These are phyloP conservation scores for Urochloa ruziziensis DNA, from an alignment of 176 grass and related monocot genomes.

Conservation along the genomic window DNA sequence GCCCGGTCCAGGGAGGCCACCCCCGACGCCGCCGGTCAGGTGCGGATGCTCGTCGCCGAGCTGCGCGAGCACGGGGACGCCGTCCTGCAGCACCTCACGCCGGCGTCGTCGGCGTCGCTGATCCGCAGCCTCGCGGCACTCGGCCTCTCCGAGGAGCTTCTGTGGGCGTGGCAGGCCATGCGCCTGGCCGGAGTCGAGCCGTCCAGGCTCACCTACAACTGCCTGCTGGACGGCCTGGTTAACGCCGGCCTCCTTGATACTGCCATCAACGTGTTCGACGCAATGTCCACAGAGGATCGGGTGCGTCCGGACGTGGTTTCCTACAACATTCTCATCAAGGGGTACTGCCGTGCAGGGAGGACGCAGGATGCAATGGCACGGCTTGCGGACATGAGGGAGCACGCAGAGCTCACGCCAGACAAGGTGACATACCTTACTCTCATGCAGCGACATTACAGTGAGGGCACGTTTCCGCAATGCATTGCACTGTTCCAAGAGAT, in stretches of 20 bases:
- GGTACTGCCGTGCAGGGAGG: constrained; percentile 60
- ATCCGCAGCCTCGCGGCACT: constrained; percentile 63
- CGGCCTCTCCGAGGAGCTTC: constrained; percentile 70
- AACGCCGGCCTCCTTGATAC: constrained; percentile 70
- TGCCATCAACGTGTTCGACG: constrained; percentile 77
- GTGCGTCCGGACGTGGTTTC: constrained; percentile 62
- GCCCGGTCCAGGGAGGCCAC: constrained; percentile 26
- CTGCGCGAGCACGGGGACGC: constrained; percentile 44
- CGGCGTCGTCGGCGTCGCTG: constrained; percentile 49
- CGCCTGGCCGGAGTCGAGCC: constrained; percentile 53
- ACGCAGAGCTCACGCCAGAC: constrained; percentile 46
- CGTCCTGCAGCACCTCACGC: constrained; percentile 29
- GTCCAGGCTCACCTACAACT: constrained; percentile 78
- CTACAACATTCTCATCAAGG: constrained; percentile 87
- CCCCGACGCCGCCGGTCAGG: not conserved
- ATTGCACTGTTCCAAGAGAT: constrained; percentile 70
- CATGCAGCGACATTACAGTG: constrained; percentile 70
- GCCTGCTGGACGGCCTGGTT: constrained; percentile 79
- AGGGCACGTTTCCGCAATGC: constrained; percentile 49
- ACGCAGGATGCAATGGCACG: constrained; percentile 40
- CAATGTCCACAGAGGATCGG: constrained; percentile 51
- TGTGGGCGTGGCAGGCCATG: constrained; percentile 77
- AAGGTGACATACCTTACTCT: constrained; percentile 79
- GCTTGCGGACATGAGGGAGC: constrained; percentile 51
- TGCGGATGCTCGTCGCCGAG: constrained; percentile 49